These are phyloP conservation scores for Gynochthodes officinalis DNA, from an alignment of 257 asterid genomes.

Conservation along the genomic window DNA sequence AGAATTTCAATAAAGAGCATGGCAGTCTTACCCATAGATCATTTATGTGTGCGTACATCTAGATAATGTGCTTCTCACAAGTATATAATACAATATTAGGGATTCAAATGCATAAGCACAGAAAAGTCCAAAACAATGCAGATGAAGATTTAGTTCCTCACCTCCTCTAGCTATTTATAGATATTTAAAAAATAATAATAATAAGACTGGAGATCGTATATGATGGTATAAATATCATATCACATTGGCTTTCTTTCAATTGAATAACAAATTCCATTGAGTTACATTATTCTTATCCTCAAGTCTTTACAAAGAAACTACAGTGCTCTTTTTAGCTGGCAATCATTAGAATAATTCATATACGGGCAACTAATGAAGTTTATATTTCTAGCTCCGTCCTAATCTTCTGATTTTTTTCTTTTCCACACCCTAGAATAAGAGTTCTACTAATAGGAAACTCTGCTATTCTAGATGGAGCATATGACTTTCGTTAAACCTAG, in stretches of 20 bases:
- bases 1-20: slow-evolving; percentile 4
- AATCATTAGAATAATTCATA: not conserved
- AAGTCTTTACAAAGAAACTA: not conserved
- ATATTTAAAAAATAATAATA: too few relatives aligned
- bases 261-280: not conserved
- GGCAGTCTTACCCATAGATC: not conserved
- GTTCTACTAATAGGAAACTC: not conserved
- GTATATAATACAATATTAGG: not conserved
- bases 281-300: not conserved
- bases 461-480: not conserved
- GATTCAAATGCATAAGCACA: not conserved
- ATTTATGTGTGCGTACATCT: not conserved
- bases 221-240: not conserved
- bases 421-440: not conserved
- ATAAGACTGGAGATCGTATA: not conserved
- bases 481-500: not conserved
- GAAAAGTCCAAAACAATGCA: not conserved
- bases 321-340: not conserved
- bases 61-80: not conserved
- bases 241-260: not conserved
- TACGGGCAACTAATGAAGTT: not conserved
- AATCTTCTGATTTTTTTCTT: not conserved
- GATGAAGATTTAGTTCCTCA: not conserved
- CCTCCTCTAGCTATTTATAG: not conserved
- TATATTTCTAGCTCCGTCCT: not conserved